phyloP scores from a whole-genome alignment of 257 asterid species.

The Solanum ossicruentum region DNA sequence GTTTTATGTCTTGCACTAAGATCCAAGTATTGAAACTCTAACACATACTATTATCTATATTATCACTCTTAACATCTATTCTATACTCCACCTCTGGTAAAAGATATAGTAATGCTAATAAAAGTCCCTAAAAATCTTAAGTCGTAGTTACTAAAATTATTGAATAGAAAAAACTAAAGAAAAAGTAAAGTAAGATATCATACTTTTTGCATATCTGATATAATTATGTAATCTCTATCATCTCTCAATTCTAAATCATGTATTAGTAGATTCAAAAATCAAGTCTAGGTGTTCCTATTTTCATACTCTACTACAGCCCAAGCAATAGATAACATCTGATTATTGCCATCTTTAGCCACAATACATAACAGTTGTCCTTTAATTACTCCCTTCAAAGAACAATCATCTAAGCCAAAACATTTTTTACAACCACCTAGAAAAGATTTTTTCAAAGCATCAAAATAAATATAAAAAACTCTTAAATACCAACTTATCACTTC shows the following conservation, averaged over 20 bases:
- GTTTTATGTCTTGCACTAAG: background rate
- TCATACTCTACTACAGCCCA: background rate
- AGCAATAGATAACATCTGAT: background rate
- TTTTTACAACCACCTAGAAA: background rate
- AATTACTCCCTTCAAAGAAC: background rate
- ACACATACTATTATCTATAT: background rate
- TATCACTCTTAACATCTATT: background rate
- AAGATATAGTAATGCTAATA: too few species aligned
- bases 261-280: background rate
- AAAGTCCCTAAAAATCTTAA: too few species aligned
- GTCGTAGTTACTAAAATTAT: too few species aligned
- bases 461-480: too few species aligned
- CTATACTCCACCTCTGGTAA: too few species aligned
- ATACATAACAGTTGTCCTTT: background rate
- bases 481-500: too few species aligned
- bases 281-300: background rate
- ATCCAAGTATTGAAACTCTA: background rate
- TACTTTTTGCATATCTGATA: background rate
- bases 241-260: background rate
- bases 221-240: background rate
- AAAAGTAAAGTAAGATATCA: background rate
- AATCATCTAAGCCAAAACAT: background rate
- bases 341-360: background rate
- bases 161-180: too few species aligned
- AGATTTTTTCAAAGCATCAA: background rate